Percentiles rank a stretch among this genome's conserved stretches.
Evolutionary conservation across 805 yeast genomes (phyloP).

Genomic region (Tetrapisispora taiwanensis): DNA sequence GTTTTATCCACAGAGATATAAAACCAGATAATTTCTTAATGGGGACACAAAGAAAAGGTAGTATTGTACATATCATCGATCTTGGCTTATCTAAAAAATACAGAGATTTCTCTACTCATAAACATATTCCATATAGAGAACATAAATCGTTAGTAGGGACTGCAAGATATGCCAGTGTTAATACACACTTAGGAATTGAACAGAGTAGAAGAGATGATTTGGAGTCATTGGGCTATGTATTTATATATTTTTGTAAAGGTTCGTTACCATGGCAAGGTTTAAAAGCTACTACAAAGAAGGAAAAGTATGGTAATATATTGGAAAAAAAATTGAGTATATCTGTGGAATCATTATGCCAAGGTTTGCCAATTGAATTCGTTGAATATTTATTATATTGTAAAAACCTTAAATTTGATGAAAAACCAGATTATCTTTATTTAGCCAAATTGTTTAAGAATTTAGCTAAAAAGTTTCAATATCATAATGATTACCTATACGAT

Average conservation of each 20-base stretch:
- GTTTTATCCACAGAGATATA: slow-evolving; percentile 79
- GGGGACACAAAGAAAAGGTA: slow-evolving; percentile 90
- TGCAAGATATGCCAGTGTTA: slow-evolving; percentile 90
- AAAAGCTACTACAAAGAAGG: slow-evolving; percentile 93
- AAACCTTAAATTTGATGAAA: slow-evolving; percentile 86
- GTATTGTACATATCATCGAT: slow-evolving; percentile 88
- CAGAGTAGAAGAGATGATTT: slow-evolving; percentile 95
- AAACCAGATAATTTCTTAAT: slow-evolving; percentile 78
- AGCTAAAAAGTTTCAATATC: slow-evolving; percentile 76
- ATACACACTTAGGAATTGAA: slow-evolving; percentile 94
- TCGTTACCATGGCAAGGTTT: slow-evolving; percentile 98
- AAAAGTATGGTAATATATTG: slow-evolving; percentile 91
- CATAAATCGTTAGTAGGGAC: slow-evolving; percentile 95
- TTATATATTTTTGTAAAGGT: slow-evolving; percentile 90
- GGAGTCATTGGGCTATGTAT: slow-evolving; percentile 88
- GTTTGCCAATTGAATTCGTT: slow-evolving; percentile 83
- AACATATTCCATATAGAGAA: slow-evolving; percentile 93
- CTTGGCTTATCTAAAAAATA: slow-evolving; percentile 90
- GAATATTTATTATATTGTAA: slow-evolving; percentile 83
- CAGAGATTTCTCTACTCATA: slow-evolving; percentile 86
- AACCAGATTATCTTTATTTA: slow-evolving; percentile 86
- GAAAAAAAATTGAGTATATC: slow-evolving; percentile 90
- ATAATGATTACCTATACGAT: slow-evolving; percentile 90
- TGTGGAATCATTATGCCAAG: slow-evolving; percentile 76
- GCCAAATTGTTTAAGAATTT: slow-evolving; percentile 85